phyloP scores from a whole-genome alignment of 2,329 filamentous ascomycete genomes.

The Tolypocladium amazonense region DNA sequence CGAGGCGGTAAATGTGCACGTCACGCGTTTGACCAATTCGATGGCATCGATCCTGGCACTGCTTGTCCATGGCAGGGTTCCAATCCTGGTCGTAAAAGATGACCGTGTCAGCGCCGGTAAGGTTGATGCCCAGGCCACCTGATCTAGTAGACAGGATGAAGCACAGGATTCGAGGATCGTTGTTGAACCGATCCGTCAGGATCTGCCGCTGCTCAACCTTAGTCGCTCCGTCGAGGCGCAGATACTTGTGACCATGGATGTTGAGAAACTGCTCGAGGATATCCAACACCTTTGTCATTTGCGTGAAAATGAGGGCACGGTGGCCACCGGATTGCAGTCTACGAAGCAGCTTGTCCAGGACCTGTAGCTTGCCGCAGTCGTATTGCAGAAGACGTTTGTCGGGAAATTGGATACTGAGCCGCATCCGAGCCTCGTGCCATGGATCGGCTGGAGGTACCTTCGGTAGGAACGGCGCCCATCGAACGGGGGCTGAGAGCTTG shows the following conservation, averaged over 20 bases:
- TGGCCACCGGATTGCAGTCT: constrained; percentile 83
- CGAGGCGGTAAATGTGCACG: constrained; percentile 92
- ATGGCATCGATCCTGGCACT: constrained; percentile 95
- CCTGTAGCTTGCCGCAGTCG: constrained; percentile 93
- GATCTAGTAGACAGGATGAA: constrained; percentile 95
- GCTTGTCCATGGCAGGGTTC: constrained; percentile 99
- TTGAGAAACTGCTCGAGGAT: constrained; percentile 97
- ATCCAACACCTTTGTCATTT: constrained; percentile 98
- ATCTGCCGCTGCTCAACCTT: constrained; percentile 94
- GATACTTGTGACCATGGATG: constrained; percentile 93
- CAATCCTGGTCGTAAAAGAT: constrained; percentile 99
- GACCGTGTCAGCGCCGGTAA: constrained; percentile 93
- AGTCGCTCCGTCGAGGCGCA: constrained; percentile 91
- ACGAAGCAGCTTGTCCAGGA: constrained; percentile 75
- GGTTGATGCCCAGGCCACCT: constrained; percentile 88
- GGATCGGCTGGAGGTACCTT: constrained; percentile 57
- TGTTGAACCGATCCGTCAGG: constrained; percentile 92
- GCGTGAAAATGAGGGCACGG: constrained; percentile 93
- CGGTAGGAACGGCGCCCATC: constrained; percentile 45
- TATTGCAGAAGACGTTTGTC: constrained; percentile 95
- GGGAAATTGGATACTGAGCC: constrained; percentile 89
- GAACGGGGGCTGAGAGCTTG: constrained; percentile 44
- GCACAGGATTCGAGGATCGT: constrained; percentile 80
- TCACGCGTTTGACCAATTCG: constrained; percentile 96
- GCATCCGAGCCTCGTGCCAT: constrained; percentile 89